Evolutionary conservation across 192 early-diverging fungal genomes (phyloP).

Genomic region (Phycomyces nitens): DNA sequence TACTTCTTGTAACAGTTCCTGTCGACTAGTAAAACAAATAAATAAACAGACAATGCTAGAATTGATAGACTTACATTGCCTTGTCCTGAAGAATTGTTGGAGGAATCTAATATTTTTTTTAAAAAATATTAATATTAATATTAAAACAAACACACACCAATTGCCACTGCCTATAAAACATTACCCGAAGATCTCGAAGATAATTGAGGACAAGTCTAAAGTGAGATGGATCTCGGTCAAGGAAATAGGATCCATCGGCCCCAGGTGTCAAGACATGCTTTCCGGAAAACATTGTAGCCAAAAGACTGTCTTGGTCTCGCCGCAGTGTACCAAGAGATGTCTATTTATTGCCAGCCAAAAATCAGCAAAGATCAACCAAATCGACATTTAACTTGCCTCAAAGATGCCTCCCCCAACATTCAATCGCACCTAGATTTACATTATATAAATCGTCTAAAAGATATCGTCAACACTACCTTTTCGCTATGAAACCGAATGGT

Average conservation of each 20-base stretch:
- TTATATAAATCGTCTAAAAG: not conserved
- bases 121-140: not conserved
- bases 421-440: constrained; percentile 15
- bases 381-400: constrained; percentile 18
- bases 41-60: no score
- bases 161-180: no score
- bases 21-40: constrained; percentile 15
- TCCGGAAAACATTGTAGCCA: constrained; percentile 34
- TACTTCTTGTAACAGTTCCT: constrained; percentile 30
- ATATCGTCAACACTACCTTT: constrained; percentile 5
- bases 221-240: constrained; percentile 32
- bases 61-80: constrained; percentile 16
- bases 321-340: constrained; percentile 22
- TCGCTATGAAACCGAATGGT: constrained; percentile 10
- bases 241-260: constrained; percentile 28
- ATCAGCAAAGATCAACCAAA: no score
- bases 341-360: not conserved
- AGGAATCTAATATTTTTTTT: constrained; percentile 19
- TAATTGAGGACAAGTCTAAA: constrained; percentile 32
- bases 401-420: constrained; percentile 25
- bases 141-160: no score
- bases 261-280: constrained; percentile 15
- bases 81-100: constrained; percentile 19
- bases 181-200: constrained; percentile 26
- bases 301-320: constrained; percentile 17